Base-by-base conservation (phyloP, 2,329 filamentous ascomycete species). In the Scedosporium apiospermum region DNA sequence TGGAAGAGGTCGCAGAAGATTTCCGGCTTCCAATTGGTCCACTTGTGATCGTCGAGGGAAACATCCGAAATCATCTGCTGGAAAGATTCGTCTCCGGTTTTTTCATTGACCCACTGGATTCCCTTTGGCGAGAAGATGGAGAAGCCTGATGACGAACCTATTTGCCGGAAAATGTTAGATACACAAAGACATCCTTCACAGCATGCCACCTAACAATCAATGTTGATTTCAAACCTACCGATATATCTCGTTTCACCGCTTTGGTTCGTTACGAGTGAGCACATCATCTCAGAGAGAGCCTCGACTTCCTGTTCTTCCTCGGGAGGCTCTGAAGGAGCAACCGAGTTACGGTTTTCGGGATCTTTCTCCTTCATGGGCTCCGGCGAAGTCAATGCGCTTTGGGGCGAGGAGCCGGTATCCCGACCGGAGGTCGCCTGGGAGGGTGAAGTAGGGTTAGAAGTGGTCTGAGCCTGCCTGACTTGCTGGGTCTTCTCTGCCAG, bases 51-150 rank as follows among this genome's bases (percentile, higher is more conserved):
- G 68, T 96, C 91, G 51, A 96, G 87, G 27, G 90, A 91, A n/a
- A 93, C 89, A 61, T 91, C 88, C 2, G 88, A 88, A 62, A 99
- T 96, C 90, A 97, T 98, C 63, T 90, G 85, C 72, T 96, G 90
- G 75, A 99, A 99, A 0, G 92, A 96, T 23, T 82, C 86, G 71
- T 99, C 95, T n/a, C 95, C 95, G 2, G 93, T 98, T 78, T 96
- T 97, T 68, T 95, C 88, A 69, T 97, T 98, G 61, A 99, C 93
- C 95, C 95, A 99, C 73, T 96, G 89, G 62, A 99, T 96, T 55
- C 95, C 95, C 73, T 96, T 96, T 14, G 93, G 95, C 0, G 93
- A 98, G 78, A 99, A 98, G 69, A 99, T 99, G 62, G 93, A 98
- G 75, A 98, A 98, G 3, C 95, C 95, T 2, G 95, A 99, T 0